A percentile compares a stretch with the other conserved stretches of the same genome.
These are phyloP conservation scores for Penicillium sp. DNA, from an alignment of 2,329 filamentous ascomycete genomes.

Conservation along the genomic window DNA sequence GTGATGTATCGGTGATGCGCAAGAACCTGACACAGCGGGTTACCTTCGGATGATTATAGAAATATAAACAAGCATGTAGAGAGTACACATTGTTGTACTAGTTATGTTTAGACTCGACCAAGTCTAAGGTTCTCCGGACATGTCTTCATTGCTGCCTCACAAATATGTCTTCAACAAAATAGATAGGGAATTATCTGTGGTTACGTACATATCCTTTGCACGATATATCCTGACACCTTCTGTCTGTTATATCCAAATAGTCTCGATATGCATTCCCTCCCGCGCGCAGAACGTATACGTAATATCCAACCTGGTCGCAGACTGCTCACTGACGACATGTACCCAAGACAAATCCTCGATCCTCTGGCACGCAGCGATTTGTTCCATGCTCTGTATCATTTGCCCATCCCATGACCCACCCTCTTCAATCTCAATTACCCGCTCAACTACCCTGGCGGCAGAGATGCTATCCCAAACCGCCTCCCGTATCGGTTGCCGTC, in stretches of 20 bases:
- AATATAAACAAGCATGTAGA: neutral
- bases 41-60: neutral
- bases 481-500: conserved; percentile 25
- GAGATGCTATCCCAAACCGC: conserved; percentile 36
- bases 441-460: conserved; percentile 31
- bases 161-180: too few relatives aligned
- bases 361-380: conserved; percentile 29
- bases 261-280: conserved; percentile 19
- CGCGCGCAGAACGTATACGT: conserved; percentile 31
- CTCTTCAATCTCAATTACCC: conserved; percentile 40
- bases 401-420: conserved; percentile 10
- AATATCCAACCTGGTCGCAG: conserved; percentile 26
- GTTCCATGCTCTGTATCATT: conserved; percentile 23
- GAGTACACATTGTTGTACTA: neutral
- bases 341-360: conserved; percentile 30
- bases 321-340: conserved; percentile 11
- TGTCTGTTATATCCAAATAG: neutral
- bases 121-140: neutral
- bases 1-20: conserved; percentile 22
- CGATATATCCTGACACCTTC: too few relatives aligned
- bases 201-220: too few relatives aligned
- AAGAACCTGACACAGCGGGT: conserved; percentile 15
- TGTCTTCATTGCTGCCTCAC: too few relatives aligned
- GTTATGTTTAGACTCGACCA: neutral
- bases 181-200: too few relatives aligned